A percentile compares a stretch with the other conserved stretches of the same genome.
These are phyloP conservation scores for Nothophoma quercina DNA, from an alignment of 2,329 filamentous ascomycete genomes.

Conservation along the genomic window DNA sequence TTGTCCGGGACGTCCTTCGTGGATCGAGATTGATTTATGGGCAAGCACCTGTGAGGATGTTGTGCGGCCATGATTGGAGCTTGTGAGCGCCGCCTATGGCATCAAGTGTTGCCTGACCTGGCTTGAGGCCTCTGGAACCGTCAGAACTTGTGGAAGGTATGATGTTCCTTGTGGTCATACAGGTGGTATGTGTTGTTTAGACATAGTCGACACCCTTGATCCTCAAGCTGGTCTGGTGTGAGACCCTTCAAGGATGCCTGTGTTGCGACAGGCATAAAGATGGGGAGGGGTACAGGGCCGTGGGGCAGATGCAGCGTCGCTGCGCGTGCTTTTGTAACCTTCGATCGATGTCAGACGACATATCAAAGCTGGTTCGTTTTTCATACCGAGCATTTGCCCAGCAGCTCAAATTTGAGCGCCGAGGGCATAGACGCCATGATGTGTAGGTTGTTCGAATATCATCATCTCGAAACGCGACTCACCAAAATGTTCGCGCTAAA, in stretches of 20 bases:
- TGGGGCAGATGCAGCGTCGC: conserved; percentile 88
- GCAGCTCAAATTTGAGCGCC: conserved; percentile 48
- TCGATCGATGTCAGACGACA: conserved; percentile 2
- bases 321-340: conserved; percentile 95
- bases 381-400: conserved; percentile 49
- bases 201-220: conserved; percentile 87
- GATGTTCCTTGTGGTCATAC: conserved; percentile 27
- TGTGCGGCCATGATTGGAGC: conserved; percentile 93
- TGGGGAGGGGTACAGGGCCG: conserved; percentile 85
- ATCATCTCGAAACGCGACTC: conserved; percentile 6
- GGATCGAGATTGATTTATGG: background rate
- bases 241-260: conserved; percentile 95
- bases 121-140: conserved; percentile 74
- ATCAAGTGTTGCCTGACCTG: conserved; percentile 88
- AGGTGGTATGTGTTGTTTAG: conserved; percentile 99
- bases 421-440: conserved; percentile 49
- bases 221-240: conserved; percentile 89
- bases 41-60: conserved; percentile 77
- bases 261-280: conserved; percentile 99
- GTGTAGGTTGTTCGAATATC: conserved; percentile 1
- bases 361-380: too few relatives aligned
- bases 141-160: conserved; percentile 24
- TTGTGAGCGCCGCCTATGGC: conserved; percentile 91
- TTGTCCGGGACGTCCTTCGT: background rate
- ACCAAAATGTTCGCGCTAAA: conserved; percentile 8